These are phyloP conservation scores for Condylostoma magnum DNA, from an alignment of 169 alveolate genomes.

Conservation along the genomic window DNA sequence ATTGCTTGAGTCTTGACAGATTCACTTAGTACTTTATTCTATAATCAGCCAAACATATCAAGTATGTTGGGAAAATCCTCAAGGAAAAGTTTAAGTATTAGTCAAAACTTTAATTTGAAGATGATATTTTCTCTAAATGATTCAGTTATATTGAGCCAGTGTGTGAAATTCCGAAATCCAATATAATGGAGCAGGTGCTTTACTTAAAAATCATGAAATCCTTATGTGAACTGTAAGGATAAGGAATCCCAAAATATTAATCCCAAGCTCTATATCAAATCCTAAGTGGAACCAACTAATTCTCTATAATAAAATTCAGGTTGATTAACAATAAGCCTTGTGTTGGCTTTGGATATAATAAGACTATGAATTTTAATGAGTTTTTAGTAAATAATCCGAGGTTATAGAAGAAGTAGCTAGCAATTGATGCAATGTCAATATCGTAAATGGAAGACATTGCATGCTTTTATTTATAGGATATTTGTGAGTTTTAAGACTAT, in stretches of 20 bases:
- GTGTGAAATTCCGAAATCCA: not conserved
- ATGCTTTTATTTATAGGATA: not conserved
- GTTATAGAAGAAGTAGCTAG: not conserved
- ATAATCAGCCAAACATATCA: not conserved
- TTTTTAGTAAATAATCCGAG: not conserved
- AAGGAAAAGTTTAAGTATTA: slow-evolving; percentile 17
- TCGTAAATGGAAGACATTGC: not conserved
- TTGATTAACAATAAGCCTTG: not conserved
- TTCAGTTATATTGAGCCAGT: not conserved
- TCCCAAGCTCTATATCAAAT: not conserved
- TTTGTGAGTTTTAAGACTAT: not conserved
- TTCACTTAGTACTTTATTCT: not conserved
- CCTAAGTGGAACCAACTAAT: not conserved
- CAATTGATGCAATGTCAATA: not conserved
- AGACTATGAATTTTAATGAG: not conserved
- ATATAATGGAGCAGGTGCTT: not conserved
- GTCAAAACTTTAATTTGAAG: not conserved
- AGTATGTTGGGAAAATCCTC: not conserved
- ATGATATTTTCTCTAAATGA: not conserved
- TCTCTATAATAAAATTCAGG: not conserved
- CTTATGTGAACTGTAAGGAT: not conserved
- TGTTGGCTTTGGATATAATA: not conserved
- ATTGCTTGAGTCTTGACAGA: not conserved
- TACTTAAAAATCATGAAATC: slow-evolving; percentile 10
- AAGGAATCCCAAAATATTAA: not conserved